Percentiles rank a stretch among this genome's conserved stretches.
These are phyloP conservation scores for Rhynchospora pubera DNA, from an alignment of 176 grass and related monocot genomes.

Conservation along the genomic window DNA sequence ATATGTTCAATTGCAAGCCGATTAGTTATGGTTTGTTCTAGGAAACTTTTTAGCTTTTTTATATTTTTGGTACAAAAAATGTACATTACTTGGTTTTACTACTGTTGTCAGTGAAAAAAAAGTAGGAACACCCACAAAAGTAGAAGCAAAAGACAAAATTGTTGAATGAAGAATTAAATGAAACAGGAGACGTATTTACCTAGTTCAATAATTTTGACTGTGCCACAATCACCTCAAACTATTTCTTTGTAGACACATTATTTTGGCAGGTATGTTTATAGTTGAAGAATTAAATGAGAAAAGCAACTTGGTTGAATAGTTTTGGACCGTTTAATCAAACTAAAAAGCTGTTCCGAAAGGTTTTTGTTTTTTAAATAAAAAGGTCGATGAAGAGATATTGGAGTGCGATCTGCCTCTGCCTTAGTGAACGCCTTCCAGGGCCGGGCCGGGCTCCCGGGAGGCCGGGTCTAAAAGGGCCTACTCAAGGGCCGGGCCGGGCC, in stretches of 20 bases:
- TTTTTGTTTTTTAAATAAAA: neutral
- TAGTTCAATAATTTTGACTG: neutral
- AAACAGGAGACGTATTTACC: neutral
- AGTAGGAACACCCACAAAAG: no score
- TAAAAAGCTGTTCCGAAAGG: neutral
- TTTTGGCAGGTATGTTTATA: neutral
- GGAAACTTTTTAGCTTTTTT: neutral
- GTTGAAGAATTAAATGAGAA: slow-evolving; percentile 11
- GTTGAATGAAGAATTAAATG: no score
- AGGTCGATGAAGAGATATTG: neutral
- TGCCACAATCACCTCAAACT: neutral
- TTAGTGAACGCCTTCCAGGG: no score
- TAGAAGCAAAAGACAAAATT: no score
- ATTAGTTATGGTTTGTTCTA: neutral
- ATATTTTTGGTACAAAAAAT: neutral
- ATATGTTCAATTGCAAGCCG: neutral
- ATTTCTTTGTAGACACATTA: neutral
- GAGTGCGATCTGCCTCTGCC: neutral
- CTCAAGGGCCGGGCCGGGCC: no score
- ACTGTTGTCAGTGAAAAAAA: neutral
- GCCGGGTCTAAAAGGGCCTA: no score
- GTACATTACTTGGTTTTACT: neutral
- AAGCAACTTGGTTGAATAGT: neutral
- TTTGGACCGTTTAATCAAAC: neutral
- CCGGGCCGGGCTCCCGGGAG: no score